Evolutionary conservation across 306 rosid species (phyloP).

Genomic region (Begonia fuchsioides): DNA sequence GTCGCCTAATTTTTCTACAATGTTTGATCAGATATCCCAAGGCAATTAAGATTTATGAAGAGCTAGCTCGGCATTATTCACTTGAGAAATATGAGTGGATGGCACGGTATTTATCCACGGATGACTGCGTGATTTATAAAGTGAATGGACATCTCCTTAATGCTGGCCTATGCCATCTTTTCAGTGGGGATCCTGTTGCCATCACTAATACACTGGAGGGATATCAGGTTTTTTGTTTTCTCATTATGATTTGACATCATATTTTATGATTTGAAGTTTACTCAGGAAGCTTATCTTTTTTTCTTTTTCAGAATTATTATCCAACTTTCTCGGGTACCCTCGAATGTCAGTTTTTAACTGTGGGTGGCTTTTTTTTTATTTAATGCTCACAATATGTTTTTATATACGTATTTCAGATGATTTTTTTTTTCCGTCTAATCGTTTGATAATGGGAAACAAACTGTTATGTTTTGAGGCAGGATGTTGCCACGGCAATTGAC

Average conservation of each 20-base stretch:
- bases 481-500: slow-evolving; percentile 64
- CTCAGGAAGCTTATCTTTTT: slow-evolving; percentile 8
- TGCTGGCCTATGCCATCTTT: slow-evolving; percentile 93
- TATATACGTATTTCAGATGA: neutral
- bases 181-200: slow-evolving; percentile 73
- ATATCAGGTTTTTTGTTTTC: slow-evolving; percentile 67
- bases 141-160: slow-evolving; percentile 95
- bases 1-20: neutral
- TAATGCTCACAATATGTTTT: neutral
- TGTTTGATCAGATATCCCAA: slow-evolving; percentile 52
- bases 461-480: slow-evolving; percentile 27
- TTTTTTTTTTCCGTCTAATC: neutral
- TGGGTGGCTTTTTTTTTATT: slow-evolving; percentile 18
- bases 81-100: slow-evolving; percentile 67
- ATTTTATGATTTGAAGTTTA: too few relatives aligned
- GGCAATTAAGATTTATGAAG: slow-evolving; percentile 72
- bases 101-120: slow-evolving; percentile 72
- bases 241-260: too few relatives aligned
- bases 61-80: slow-evolving; percentile 77
- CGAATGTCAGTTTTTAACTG: slow-evolving; percentile 69
- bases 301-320: slow-evolving; percentile 68
- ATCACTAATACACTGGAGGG: slow-evolving; percentile 71
- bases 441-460: neutral
- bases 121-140: slow-evolving; percentile 77
- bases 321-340: slow-evolving; percentile 87